Percentiles rank a stretch among this genome's conserved stretches.
phyloP scores from a whole-genome alignment of 1,284 basidiomycete species.

The Trametes polyzona region DNA sequence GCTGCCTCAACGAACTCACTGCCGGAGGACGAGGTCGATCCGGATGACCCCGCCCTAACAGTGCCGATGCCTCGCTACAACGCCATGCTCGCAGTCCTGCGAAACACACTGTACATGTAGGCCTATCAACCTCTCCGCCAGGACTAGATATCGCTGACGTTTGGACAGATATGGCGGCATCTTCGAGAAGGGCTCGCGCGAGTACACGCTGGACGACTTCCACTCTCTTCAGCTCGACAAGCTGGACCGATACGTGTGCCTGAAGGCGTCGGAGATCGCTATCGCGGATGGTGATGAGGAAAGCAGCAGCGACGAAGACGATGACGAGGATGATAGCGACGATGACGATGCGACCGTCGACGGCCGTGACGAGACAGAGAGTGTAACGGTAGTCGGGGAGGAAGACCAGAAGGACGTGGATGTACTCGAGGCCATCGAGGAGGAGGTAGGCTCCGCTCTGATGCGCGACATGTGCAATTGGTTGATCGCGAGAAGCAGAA shows the following conservation, averaged over 20 bases:
- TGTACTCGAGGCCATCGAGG: constrained; percentile 21
- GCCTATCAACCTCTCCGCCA: constrained; percentile 31
- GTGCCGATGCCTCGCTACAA: constrained; percentile 87
- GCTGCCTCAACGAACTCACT: neutral
- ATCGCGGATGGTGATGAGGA: constrained; percentile 66
- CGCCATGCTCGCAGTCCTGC: constrained; percentile 86
- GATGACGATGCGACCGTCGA: constrained; percentile 40
- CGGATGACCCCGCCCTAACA: constrained; percentile 74
- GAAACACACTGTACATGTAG: constrained; percentile 87
- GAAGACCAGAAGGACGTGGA: constrained; percentile 21
- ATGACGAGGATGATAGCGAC: constrained; percentile 53
- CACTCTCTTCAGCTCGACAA: constrained; percentile 80
- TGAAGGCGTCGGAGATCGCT: constrained; percentile 66
- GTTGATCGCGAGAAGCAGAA: too few species aligned
- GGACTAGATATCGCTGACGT: neutral
- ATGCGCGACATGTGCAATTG: too few species aligned
- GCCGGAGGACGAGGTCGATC: constrained; percentile 47
- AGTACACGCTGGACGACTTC: constrained; percentile 89
- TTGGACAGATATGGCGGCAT: constrained; percentile 82
- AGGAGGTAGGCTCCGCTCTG: too few species aligned
- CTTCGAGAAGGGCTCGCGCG: constrained; percentile 76
- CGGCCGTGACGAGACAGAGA: constrained; percentile 32
- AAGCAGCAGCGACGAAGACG: constrained; percentile 62
- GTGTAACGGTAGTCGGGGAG: constrained; percentile 23
- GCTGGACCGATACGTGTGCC: constrained; percentile 73